Evolutionary conservation across 306 rosid species (phyloP), one percentile per base, ranked within the genome.

Genomic region (Ormosia emarginata): DNA sequence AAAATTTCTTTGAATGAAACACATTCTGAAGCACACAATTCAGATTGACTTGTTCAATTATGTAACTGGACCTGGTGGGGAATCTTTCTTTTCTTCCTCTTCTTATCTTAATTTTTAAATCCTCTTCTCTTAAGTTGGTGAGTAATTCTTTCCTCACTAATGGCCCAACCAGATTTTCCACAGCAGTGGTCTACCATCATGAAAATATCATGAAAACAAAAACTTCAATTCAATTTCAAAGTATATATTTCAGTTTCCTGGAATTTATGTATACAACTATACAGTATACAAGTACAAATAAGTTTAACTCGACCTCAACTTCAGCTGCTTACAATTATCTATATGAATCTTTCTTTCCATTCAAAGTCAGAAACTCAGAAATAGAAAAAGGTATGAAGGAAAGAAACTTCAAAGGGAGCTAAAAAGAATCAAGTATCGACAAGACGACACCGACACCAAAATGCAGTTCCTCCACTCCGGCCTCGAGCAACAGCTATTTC

Each of bases 401-500:
- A 33, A 47, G 30, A 59, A 53, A 17, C 55, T 56, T 34, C 12
- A 70, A 43, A 52, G 37, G 57, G 53, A 18, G 30, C 11, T 49
- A 46, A 75, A 63, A 56, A 43, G 33, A 57, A 73, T 88, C 85
- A 91, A 68, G 69, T 11, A 39, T 59, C 14, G 71, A 91, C 90
- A 71, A 72, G 95, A 32, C 15, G 85, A 87, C 98, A 95, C 61
- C 91, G 90, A 74, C 97, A 90, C 99, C 99, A 93, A 68, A 92
- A 90, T 24, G 98, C 98, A 79, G 98, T 93, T 30, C 99, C 97
- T 37, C 98, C 98, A 74, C 97, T 82, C 83, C 87, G 86, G 65
- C 98, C 99, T 65, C 96, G 93, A 81, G 98, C 99, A 85, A 95
- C 97, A 30, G 97, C 99, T 73, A 93, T 85, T 90, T 93, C 98